A percentile compares a stretch with the other conserved stretches of the same genome.
Evolutionary conservation across 345 rosid species (phyloP).

Genomic region (Rhizophora apiculata): DNA sequence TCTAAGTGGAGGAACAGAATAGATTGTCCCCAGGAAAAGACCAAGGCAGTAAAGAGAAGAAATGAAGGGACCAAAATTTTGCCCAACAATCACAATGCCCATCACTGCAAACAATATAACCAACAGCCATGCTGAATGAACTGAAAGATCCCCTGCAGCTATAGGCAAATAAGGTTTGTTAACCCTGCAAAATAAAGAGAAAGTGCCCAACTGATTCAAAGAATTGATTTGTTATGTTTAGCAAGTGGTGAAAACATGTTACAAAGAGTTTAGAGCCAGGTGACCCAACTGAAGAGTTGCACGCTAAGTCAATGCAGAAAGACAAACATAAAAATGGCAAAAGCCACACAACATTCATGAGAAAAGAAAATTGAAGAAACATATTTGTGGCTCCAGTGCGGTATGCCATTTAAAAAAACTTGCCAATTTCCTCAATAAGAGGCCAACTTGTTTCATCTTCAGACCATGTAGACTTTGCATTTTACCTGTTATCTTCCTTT

Average conservation of each 20-base stretch:
- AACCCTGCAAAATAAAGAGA: constrained; percentile 60
- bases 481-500: background rate
- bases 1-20: constrained; percentile 95
- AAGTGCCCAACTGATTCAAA: constrained; percentile 2
- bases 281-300: background rate
- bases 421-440: background rate
- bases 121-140: constrained; percentile 84
- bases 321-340: too few species aligned
- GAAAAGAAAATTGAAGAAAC: too few species aligned
- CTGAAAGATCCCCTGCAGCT: constrained; percentile 97
- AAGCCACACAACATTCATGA: too few species aligned
- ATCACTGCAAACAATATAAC: constrained; percentile 72
- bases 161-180: constrained; percentile 96
- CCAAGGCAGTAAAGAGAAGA: constrained; percentile 76
- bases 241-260: background rate
- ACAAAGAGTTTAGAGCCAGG: background rate
- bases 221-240: background rate
- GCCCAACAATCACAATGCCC: constrained; percentile 67
- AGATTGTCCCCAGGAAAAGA: constrained; percentile 87
- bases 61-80: constrained; percentile 82
- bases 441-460: background rate
- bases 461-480: background rate
- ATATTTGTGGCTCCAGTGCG: too few species aligned
- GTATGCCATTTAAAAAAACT: too few species aligned
- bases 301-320: too few species aligned